Evolutionary conservation across 768 basidiomycete species (phyloP), one percentile per base, ranked within the genome.

Genomic region (Rhodocollybia butyracea): DNA sequence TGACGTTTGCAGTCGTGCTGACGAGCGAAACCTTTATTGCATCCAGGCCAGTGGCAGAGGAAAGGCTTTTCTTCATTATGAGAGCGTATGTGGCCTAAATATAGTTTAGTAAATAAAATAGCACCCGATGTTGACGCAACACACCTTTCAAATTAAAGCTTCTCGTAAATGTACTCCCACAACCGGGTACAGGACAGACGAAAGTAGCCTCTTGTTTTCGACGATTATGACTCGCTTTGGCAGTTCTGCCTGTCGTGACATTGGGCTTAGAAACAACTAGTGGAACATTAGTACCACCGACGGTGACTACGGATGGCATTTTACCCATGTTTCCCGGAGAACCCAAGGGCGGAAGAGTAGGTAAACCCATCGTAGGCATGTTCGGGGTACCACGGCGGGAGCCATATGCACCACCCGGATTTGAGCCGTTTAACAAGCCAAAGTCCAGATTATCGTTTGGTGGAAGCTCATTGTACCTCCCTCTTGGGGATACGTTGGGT

Each of bases 1-100:
- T 98, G 96, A 2, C 94, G 83, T 67, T 96, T 98, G 72, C 95
- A 97, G 68, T 98, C 95, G 64, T 97, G 95, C 68, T 96, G 92
- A 54, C 94, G 73, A 26, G 91, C 94, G 59, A 97, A 95, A 22
- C 94, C 92, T 72, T 97, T 96, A 26, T 86, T 88, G 65, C 94
- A 98, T 22, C 92, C 94, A 1, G 92, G 91, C 86, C 93, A 96
- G 63, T 90, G 87, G 73, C 94, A 98, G 68, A 88, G 84, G 78
- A 94, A 98, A 30, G 94, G 94, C 59, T 93, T 88, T 70, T 96
- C 93, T 68, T 95, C 94, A 57, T 90, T 94, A 64, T 97, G 95
- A 13, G 91, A 93, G 39, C 95, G 89, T 62, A 97, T 78, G 66
- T 98, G 95, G n/a, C 95, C 88, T 89, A 60, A 55, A 55, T 38